These are phyloP conservation scores for Cetraspora pellucida DNA, from an alignment of 192 early-diverging fungal genomes.

Conservation along the genomic window DNA sequence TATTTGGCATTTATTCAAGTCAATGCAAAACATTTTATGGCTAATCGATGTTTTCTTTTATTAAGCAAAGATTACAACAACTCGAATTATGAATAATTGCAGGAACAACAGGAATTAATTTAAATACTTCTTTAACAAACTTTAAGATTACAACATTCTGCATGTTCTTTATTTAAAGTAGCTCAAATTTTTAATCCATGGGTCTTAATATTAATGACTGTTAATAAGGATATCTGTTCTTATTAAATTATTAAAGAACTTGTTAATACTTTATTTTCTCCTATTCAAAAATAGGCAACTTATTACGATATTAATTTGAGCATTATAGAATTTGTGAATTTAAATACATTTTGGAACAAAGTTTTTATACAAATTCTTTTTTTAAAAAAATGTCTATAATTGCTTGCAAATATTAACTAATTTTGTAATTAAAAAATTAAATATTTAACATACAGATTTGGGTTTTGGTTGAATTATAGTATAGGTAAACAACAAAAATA, in stretches of 20 bases:
- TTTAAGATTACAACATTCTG: background rate
- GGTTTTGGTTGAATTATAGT: too few species aligned
- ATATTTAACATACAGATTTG: too few species aligned
- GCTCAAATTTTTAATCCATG: slow-evolving; percentile 8
- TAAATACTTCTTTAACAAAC: background rate
- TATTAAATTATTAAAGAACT: slow-evolving; percentile 17
- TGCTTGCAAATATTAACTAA: too few species aligned
- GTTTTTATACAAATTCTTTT: too few species aligned
- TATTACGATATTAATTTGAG: background rate
- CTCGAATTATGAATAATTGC: background rate
- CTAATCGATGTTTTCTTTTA: background rate
- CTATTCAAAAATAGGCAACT: background rate
- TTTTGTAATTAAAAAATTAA: too few species aligned
- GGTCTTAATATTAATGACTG: background rate
- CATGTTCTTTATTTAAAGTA: too few species aligned
- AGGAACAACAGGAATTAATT: background rate
- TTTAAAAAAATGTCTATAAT: too few species aligned
- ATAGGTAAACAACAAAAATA: too few species aligned
- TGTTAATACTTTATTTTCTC: background rate
- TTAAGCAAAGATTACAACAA: slow-evolving; percentile 8
- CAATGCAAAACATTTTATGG: background rate
- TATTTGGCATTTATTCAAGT: slow-evolving; percentile 7
- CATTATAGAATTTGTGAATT: background rate
- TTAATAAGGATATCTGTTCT: background rate
- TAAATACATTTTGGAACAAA: slow-evolving; percentile 3